phyloP scores from a whole-genome alignment of 2,329 filamentous ascomycete genomes.

The Ceratocystis harringtonii region DNA sequence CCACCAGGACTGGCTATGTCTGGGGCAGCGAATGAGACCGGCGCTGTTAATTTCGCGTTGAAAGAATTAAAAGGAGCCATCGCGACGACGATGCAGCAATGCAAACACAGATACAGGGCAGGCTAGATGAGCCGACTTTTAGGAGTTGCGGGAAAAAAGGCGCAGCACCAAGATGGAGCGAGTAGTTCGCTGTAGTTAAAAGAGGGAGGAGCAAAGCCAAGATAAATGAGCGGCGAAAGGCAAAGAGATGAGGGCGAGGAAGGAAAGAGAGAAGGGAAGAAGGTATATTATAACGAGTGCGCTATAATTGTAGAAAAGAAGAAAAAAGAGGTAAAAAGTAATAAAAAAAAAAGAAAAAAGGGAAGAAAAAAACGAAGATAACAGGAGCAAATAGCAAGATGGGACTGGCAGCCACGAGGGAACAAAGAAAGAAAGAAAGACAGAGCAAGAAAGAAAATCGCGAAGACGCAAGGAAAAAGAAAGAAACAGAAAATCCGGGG shows the following conservation, averaged over 20 bases:
- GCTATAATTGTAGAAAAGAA: neutral
- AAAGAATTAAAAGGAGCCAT: slow-evolving; percentile 2
- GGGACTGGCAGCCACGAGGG: no score
- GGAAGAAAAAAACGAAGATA: neutral
- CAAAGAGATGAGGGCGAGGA: neutral
- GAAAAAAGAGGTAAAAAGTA: neutral
- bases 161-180: neutral
- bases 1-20: neutral
- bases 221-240: neutral
- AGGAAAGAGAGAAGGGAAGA: neutral
- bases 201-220: neutral
- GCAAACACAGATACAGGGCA: neutral
- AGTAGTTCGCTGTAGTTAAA: neutral
- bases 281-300: neutral
- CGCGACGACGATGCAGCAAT: neutral
- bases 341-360: neutral
- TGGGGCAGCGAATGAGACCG: neutral
- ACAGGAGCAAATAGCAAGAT: neutral
- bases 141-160: neutral
- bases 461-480: neutral
- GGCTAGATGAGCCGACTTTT: neutral
- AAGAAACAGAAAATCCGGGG: neutral
- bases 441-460: neutral
- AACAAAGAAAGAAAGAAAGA: neutral
- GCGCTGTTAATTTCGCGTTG: neutral